phyloP scores from a whole-genome alignment of 345 rosid genomes.

The Eucalyptus curtisii region DNA sequence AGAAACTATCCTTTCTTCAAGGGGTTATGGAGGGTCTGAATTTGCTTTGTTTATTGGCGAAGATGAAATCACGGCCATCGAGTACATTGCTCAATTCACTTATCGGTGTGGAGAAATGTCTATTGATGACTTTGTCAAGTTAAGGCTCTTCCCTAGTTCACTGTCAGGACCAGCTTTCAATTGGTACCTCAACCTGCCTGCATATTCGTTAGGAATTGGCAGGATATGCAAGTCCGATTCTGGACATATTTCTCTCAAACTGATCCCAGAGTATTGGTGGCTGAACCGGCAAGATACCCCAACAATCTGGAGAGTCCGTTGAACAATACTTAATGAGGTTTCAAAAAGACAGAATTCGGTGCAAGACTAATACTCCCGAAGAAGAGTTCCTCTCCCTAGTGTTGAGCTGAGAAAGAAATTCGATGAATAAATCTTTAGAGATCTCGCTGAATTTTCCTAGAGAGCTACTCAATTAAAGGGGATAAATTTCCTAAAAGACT shows the following conservation, averaged over 20 bases:
- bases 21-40: not conserved
- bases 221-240: not conserved
- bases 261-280: not conserved
- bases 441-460: not conserved
- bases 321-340: not conserved
- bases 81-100: not conserved
- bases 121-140: not conserved
- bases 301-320: not conserved
- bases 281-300: not conserved
- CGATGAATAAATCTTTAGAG: not conserved
- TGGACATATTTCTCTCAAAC: not conserved
- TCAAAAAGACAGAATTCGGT: not conserved
- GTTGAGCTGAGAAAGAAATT: not conserved
- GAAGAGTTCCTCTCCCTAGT: not conserved
- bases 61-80: not conserved
- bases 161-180: not conserved
- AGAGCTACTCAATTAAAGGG: not conserved
- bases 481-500: not conserved
- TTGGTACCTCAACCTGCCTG: not conserved
- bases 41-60: not conserved
- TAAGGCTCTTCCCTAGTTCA: not conserved
- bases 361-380: not conserved
- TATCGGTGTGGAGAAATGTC: not conserved
- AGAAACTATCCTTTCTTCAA: not conserved
- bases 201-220: not conserved